Base-by-base conservation (phyloP, 2,329 filamentous ascomycete genomes). In the Fragosphaeria purpurea region DNA sequence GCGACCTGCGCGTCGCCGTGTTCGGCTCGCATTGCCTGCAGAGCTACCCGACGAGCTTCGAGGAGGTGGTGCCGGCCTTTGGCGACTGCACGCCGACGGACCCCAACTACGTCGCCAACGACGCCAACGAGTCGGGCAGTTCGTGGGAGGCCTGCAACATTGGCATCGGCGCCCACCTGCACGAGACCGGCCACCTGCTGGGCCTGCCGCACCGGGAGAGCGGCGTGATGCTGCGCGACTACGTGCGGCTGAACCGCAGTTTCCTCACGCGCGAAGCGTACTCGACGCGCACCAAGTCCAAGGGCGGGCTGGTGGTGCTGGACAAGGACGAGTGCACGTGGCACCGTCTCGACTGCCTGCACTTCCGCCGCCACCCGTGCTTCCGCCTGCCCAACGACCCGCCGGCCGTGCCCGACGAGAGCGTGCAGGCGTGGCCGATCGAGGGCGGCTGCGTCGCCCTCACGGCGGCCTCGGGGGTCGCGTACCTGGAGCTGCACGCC, bases 141-240 rank as follows among this genome's bases (percentile, higher is more conserved):
- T 93, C 83, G 44, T 97, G 91, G 91, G 91, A 97, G 65, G 83
- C 89, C n/a, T 89, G 88, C 32, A 95, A 91, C 59, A 85, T 95
- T 54, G 90, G 90, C 34, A 94, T 97, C 56, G 91, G 91, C 7
- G 90, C 88, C 8, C 91, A 97, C 65, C 67, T 97, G 45, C 91
- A 95, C 65, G 89, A 96, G 67, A 85, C 85, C 1, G 91, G 91
- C 4, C 91, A 95, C 67, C 67, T 95, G 30, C 86, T 97, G 58
- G 91, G 91, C 46, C 94, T 88, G 57, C 88, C 88, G 8, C 87
- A 94, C 62, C 88, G 94, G 62, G 88, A 93, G 61, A 85, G 73
- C 33, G 91, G 93, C n/a, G 76, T 97, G 54, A 97, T 97, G 91
- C 72, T 89, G 47, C 78, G 87, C 50, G 91, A 95, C 64, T 96